These are phyloP conservation scores for Pseudonectria buxi DNA, from an alignment of 2,329 filamentous ascomycete species.

Conservation along the genomic window DNA sequence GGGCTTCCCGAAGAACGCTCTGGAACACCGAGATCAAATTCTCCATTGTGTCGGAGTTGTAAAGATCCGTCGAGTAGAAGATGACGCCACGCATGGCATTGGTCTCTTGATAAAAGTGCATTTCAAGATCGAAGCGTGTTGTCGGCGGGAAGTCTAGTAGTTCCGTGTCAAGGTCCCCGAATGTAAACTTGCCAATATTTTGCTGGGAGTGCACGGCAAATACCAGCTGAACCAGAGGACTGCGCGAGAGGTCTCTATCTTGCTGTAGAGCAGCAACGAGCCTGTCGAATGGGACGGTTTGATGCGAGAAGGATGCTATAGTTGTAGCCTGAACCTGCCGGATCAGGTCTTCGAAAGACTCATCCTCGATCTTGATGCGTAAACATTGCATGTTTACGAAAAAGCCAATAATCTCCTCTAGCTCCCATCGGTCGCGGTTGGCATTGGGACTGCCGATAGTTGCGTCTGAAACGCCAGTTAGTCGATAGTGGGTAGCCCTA, in stretches of 20 bases:
- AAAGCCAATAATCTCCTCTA: slow-evolving; percentile 16
- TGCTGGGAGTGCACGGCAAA: slow-evolving; percentile 8
- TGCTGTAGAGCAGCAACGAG: slow-evolving; percentile 3
- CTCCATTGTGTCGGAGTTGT: slow-evolving; percentile 6
- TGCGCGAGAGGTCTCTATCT: slow-evolving; percentile 1
- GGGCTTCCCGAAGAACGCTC: slow-evolving; percentile 3
- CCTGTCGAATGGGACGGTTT: no score
- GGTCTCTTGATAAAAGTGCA: slow-evolving; percentile 8
- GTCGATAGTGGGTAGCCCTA: slow-evolving; percentile 18
- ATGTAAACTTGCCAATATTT: slow-evolving; percentile 1
- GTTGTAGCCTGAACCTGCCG: slow-evolving; percentile 8
- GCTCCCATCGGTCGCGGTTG: slow-evolving; percentile 11
- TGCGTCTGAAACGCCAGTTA: slow-evolving; percentile 17
- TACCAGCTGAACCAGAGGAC: slow-evolving; percentile 6
- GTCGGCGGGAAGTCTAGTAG: neutral
- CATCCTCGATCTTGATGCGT: slow-evolving; percentile 10
- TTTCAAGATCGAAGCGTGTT: slow-evolving; percentile 10
- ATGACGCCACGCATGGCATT: slow-evolving; percentile 2
- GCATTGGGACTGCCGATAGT: slow-evolving; percentile 14
- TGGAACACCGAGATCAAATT: slow-evolving; percentile 7
- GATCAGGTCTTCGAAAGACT: slow-evolving; percentile 9
- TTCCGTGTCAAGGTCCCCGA: slow-evolving; percentile 7
- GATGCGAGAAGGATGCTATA: slow-evolving; percentile 9
- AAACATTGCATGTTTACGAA: slow-evolving; percentile 23
- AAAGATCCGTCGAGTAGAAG: slow-evolving; percentile 9